These are phyloP conservation scores for Martensiomyces pterosporus DNA, from an alignment of 192 early-diverging fungal genomes.

Conservation along the genomic window DNA sequence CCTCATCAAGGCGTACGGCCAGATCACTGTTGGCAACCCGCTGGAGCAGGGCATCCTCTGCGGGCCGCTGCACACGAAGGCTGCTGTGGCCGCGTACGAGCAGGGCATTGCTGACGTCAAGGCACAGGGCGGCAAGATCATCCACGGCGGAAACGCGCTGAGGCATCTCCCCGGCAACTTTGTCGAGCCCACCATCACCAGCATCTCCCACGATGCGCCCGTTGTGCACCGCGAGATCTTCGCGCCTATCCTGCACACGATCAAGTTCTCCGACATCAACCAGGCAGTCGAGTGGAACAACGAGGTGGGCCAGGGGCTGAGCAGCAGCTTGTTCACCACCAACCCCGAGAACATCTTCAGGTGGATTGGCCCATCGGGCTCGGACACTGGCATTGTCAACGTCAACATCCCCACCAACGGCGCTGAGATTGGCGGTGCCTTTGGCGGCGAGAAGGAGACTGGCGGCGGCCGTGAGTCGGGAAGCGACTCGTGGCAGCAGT, in stretches of 20 bases:
- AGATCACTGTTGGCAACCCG: constrained; percentile 87
- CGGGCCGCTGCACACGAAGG: constrained; percentile 86
- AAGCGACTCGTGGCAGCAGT: constrained; percentile 92
- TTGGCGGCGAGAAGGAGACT: constrained; percentile 97
- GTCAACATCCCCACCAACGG: constrained; percentile 96
- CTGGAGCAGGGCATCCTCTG: constrained; percentile 76
- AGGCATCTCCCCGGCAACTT: constrained; percentile 73
- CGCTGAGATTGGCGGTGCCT: constrained; percentile 95
- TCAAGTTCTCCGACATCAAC: constrained; percentile 71
- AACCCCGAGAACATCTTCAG: constrained; percentile 78
- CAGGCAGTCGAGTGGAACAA: constrained; percentile 90
- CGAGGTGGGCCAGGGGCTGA: constrained; percentile 82
- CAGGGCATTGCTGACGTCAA: constrained; percentile 74
- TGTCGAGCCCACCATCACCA: constrained; percentile 91
- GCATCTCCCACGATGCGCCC: constrained; percentile 64
- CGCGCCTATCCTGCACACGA: constrained; percentile 88
- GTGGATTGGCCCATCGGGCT: constrained; percentile 88
- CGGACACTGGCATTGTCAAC: constrained; percentile 91
- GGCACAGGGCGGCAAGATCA: constrained; percentile 78
- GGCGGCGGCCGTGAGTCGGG: constrained; percentile 92
- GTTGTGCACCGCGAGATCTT: constrained; percentile 93
- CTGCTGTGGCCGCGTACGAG: constrained; percentile 72
- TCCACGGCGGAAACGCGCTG: constrained; percentile 80
- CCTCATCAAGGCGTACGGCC: constrained; percentile 77
- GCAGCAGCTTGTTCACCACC: constrained; percentile 79